Evolutionary conservation across 495 filamentous ascomycete species (phyloP).

Genomic region (Niebla homalea): DNA sequence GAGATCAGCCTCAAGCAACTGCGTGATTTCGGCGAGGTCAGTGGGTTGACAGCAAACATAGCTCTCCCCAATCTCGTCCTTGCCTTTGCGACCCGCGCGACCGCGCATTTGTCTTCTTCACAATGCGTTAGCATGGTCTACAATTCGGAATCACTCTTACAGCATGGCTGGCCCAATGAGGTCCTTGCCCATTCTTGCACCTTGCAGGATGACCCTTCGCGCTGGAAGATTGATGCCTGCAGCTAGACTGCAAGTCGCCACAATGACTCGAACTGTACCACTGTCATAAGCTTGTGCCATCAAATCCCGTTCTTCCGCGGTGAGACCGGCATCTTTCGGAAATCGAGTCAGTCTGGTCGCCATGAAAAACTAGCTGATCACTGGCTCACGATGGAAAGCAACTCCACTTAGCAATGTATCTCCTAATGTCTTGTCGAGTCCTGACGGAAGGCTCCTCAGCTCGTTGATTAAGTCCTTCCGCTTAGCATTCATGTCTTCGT

Average conservation of each 20-base stretch:
- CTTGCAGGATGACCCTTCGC: slow-evolving; percentile 65
- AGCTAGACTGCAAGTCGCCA: slow-evolving; percentile 74
- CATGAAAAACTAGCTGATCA: not conserved
- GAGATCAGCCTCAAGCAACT: slow-evolving; percentile 60
- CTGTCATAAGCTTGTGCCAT: slow-evolving; percentile 60
- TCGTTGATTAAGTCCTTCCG: slow-evolving; percentile 56
- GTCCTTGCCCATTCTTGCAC: slow-evolving; percentile 66
- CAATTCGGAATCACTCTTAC: slow-evolving; percentile 23
- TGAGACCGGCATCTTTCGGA: slow-evolving; percentile 53
- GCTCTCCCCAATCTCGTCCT: slow-evolving; percentile 68
- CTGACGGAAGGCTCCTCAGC: slow-evolving; percentile 50
- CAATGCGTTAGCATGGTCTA: not conserved
- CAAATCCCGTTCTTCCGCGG: slow-evolving; percentile 65
- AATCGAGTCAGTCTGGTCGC: slow-evolving; percentile 1
- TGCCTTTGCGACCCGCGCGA: slow-evolving; percentile 70
- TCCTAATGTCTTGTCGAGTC: slow-evolving; percentile 53
- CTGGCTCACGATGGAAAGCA: slow-evolving; percentile 56
- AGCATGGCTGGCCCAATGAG: slow-evolving; percentile 66
- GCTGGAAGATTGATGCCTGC: slow-evolving; percentile 72
- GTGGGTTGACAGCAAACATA: slow-evolving; percentile 60
- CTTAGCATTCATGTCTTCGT: slow-evolving; percentile 37
- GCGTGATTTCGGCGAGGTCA: slow-evolving; percentile 57
- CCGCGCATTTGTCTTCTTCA: slow-evolving; percentile 69
- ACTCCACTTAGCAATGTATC: slow-evolving; percentile 52
- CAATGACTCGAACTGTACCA: slow-evolving; percentile 56